Evolutionary conservation across 768 basidiomycete species (phyloP), one percentile per base, ranked within the genome.

Genomic region (Rhizopogon sp.): DNA sequence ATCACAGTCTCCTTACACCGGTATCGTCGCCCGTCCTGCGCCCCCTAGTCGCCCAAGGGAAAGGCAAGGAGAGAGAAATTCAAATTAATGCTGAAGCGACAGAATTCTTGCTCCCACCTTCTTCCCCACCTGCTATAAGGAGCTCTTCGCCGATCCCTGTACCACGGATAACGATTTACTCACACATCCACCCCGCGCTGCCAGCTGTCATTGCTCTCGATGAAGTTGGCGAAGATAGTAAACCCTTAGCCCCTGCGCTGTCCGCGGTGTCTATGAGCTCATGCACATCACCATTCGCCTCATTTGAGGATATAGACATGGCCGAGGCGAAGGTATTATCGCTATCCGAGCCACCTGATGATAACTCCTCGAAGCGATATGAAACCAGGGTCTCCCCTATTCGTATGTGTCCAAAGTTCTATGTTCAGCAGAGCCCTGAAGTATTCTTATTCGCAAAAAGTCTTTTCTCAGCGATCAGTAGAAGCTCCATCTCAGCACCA

Each of bases 1-100:
- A 41, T 33, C 45, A 28, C n/a, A 45, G 31, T 8, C 54, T 67
- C 16, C 64, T 57, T 25, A 70, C 64, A n/a, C 68, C 69, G 6
- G 53, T 50, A 7, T 63, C 67, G 6, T 69, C 67, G 3, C 69
- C 65, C 31, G 43, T 54, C 14, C 31, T 43, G 5, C 35, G 14
- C 7, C 22, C 6, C 25, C 54, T 40, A 16, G 41, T 8, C 5
- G 13, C 58, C 2, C 44, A 46, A 14, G 31, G n/a, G 6, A 44
- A 42, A 31, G 35, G 20, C 2, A 56, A 59, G 35, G 57, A 55
- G 3, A 58, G 59, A 47, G 57, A 40, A 3, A 39, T 17, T 20
- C 31, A 47, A 35, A 47, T 4, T 9, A 22, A 16, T 35, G 3
- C 31, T 33, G 45, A 20, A 4, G 13, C 7, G 6, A 10, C 17